Evolutionary conservation across 2,329 filamentous ascomycete genomes (phyloP).

Genomic region (Alternaria sp.): DNA sequence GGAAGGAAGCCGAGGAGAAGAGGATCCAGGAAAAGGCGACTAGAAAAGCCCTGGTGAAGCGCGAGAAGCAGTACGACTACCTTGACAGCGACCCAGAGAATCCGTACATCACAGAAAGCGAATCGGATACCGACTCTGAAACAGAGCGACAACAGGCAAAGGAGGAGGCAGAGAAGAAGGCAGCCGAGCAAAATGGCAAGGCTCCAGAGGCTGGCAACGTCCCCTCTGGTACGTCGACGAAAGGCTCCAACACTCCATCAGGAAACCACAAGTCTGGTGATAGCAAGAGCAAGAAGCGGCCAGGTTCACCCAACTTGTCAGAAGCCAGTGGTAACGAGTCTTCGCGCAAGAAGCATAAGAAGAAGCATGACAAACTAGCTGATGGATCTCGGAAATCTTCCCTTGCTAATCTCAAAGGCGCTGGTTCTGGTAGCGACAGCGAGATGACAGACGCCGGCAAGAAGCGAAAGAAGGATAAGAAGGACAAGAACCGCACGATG

Average conservation of each 20-base stretch:
- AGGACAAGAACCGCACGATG: conserved; percentile 67
- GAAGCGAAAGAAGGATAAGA: conserved; percentile 65
- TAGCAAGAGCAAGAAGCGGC: conserved; percentile 74
- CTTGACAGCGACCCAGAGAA: conserved; percentile 79
- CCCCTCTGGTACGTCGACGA: conserved; percentile 68
- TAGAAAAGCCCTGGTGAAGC: conserved; percentile 81
- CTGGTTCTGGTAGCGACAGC: conserved; percentile 74
- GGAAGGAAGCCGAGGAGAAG: conserved; percentile 73
- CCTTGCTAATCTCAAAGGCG: conserved; percentile 48
- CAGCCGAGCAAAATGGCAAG: conserved; percentile 58
- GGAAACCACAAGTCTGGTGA: conserved; percentile 63
- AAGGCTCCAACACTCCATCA: conserved; percentile 74
- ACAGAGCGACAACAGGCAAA: conserved; percentile 69
- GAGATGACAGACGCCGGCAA: conserved; percentile 75
- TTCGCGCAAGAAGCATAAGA: conserved; percentile 68
- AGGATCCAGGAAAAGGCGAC: conserved; percentile 79
- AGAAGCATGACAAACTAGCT: conserved; percentile 43
- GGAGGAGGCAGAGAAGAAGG: conserved; percentile 62
- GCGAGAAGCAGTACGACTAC: conserved; percentile 88
- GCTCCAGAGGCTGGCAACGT: conserved; percentile 55
- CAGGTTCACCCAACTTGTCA: conserved; percentile 85
- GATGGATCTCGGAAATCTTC: conserved; percentile 40
- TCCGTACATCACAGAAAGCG: conserved; percentile 43
- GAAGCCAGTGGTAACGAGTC: conserved; percentile 94
- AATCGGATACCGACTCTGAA: conserved; percentile 64